Evolutionary conservation across 345 rosid genomes (phyloP), one percentile per base, ranked within the genome.

Genomic region (Luvunga scandens): DNA sequence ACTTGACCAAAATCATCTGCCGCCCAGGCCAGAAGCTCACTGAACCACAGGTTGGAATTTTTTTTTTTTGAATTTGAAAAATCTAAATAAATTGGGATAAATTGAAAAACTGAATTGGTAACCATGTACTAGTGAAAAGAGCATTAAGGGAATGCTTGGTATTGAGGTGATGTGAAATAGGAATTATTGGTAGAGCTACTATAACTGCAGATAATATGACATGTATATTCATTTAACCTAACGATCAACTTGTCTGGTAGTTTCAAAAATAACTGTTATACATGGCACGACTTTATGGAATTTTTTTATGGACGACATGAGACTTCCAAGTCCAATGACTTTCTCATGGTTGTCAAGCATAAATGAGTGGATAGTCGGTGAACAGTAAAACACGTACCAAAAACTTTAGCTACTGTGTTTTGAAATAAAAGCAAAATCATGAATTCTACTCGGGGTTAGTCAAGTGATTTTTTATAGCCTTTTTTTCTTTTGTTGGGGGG

Each of bases 21-120:
- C 88, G 89, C 33, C 95, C 92, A 5, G 93, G 91, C 60, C 80
- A 84, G 62, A 82, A 82, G 85, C 92, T 95, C 80, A 86, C 94
- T 13, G 94, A 90, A 73, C 86, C 94, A 72, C 95, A 89, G 94
- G 98, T 91, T 36, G 21, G 57, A 53, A 18, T 53, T 16, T 53
- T 45, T 38, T 45, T 38, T 36, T 45, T 42, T 14, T 50, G 7
- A 18, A 53, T 53, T 18, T 16, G 7, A 53, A 50, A 53, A 53
- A 53, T 53, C 2, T 53, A 1, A 16, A 18, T 18, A 53, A 53
- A 16, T 53, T 53, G 22, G 57, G 22, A 16, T 19, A 53, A 18
- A 53, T 45, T 45, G 18, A 45, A 45, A 13, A 45, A 12, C 50
- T 53, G 57, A 53, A 18, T 53, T 53, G 6, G 22, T 53, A 53